Conservation (phyloP, 1,284 basidiomycete species). For the Marasmius tenuissimus region DNA sequence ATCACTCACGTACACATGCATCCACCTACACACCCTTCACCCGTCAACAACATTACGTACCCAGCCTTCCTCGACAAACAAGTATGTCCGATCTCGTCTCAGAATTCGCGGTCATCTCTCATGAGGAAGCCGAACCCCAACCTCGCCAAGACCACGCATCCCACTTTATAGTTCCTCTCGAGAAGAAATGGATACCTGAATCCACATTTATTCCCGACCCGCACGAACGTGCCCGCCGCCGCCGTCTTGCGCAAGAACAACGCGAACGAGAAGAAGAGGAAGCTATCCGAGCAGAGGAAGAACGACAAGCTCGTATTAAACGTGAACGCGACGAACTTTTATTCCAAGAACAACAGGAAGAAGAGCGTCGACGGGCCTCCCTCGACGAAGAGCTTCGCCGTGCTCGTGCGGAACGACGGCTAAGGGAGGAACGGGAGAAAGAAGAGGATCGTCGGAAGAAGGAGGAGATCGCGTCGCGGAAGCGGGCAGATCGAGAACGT, state of each 20-base stretch:
- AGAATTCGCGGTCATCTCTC: conserved; percentile 38
- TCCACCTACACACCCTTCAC: conserved; percentile 4
- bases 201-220: conserved; percentile 35
- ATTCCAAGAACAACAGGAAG: conserved; percentile 50
- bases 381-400: conserved; percentile 52
- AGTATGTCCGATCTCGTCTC: conserved; percentile 27
- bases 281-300: conserved; percentile 48
- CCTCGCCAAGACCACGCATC: conserved; percentile 9
- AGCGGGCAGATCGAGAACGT: conserved; percentile 47
- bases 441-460: conserved; percentile 50
- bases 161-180: conserved; percentile 12
- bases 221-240: conserved; percentile 41
- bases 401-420: conserved; percentile 44
- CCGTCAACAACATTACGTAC: conserved; percentile 3
- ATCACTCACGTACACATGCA: conserved; percentile 1
- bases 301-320: conserved; percentile 45
- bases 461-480: conserved; percentile 48
- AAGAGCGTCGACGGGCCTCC: conserved; percentile 39
- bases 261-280: conserved; percentile 49
- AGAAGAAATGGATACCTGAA: conserved; percentile 38
- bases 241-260: conserved; percentile 38
- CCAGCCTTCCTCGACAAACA: conserved; percentile 14
- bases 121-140: conserved; percentile 25
- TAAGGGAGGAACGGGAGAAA: conserved; percentile 46
- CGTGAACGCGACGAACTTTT: conserved; percentile 46